Percentiles rank a stretch among this genome's conserved stretches.
phyloP scores from a whole-genome alignment of 345 rosid species.

The Citrus reticulata region DNA sequence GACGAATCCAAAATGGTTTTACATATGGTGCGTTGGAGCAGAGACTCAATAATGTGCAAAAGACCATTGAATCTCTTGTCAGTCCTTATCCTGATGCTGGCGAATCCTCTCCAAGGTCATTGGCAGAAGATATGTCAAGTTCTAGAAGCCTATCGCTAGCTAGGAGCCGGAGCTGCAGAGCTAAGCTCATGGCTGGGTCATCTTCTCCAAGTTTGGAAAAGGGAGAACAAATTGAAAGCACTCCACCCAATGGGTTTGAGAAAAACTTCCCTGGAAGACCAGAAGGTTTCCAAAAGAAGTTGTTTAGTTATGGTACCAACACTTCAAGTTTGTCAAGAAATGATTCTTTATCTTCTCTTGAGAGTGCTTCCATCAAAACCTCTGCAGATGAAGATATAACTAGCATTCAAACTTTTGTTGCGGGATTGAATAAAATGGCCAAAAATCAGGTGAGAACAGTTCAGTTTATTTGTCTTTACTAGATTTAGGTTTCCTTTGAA shows the following conservation, averaged over 20 bases:
- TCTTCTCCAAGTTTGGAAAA: conserved; percentile 24
- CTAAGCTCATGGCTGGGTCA: conserved; percentile 40
- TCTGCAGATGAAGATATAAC: conserved; percentile 66
- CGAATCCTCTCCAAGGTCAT: conserved; percentile 26
- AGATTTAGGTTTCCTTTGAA: conserved; percentile 11
- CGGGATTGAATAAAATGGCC: conserved; percentile 82
- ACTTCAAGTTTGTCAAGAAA: conserved; percentile 48
- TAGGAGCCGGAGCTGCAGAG: conserved; percentile 59
- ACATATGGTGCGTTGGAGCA: conserved; percentile 40
- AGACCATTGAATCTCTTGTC: conserved; percentile 41
- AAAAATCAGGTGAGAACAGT: conserved; percentile 35
- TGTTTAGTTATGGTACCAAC: conserved; percentile 32
- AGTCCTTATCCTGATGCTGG: conserved; percentile 32
- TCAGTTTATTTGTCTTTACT: neutral
- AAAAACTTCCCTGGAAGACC: conserved; percentile 68
- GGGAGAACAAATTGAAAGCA: conserved; percentile 38
- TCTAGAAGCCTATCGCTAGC: conserved; percentile 43
- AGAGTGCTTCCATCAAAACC: conserved; percentile 56
- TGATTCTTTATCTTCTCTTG: conserved; percentile 74
- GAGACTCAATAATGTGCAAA: conserved; percentile 46
- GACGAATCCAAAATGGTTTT: conserved; percentile 40
- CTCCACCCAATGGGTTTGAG: conserved; percentile 63
- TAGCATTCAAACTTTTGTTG: conserved; percentile 68
- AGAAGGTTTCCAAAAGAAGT: conserved; percentile 36
- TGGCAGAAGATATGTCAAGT: conserved; percentile 36